Evolutionary conservation across 2,329 filamentous ascomycete species (phyloP), one percentile per base, ranked within the genome.

Genomic region (Stemphylium vesicarium): DNA sequence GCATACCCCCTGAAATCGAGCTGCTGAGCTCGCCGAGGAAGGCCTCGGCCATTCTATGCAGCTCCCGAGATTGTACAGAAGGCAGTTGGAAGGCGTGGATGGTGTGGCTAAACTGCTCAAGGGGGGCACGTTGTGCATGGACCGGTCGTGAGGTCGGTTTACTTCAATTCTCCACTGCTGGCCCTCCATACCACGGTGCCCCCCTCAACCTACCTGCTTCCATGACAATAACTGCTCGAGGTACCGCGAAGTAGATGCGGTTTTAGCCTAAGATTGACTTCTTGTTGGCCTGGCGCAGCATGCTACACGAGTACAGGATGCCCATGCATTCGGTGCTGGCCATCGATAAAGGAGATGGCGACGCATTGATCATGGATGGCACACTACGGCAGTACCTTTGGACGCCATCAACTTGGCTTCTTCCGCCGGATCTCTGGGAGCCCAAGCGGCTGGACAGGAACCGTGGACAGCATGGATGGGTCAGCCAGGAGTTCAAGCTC

Each of bases 371-470:
- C 11, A 45, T 62, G 40, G 59, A 56, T 33, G 50, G 55, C 3
- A 59, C 48, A 4, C 33, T 43, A 24, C 13, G 54, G 24, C 55
- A 60, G 12, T 59, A 52, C 38, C 42, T 46, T 9, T 59, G 50
- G 57, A 18, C 38, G 9, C 16, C 31, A 9, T 48, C 35, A 10
- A 48, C 50, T 31, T 56, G 54, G 56, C 50, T 56, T 29, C 26
- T 47, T 10, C 11, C 40, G 4, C 38, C 16, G n/a, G 15, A 18
- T 7, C 22, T 48, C 1, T 49, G 50, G 26, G 11, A 18, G 4
- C 35, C 12, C 11, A 43, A 16, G 9, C 40, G 33, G 9, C 20
- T 53, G 24, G 33, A 42, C 4, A 33, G 22, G 10, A 38, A 12
- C 36, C 15, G 33, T 29, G 20, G 13, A 11, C 4, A 12, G 18